Conservation (phyloP, 2,329 filamentous ascomycete genomes). For the Parasarocladium wereldwijsianum region DNA sequence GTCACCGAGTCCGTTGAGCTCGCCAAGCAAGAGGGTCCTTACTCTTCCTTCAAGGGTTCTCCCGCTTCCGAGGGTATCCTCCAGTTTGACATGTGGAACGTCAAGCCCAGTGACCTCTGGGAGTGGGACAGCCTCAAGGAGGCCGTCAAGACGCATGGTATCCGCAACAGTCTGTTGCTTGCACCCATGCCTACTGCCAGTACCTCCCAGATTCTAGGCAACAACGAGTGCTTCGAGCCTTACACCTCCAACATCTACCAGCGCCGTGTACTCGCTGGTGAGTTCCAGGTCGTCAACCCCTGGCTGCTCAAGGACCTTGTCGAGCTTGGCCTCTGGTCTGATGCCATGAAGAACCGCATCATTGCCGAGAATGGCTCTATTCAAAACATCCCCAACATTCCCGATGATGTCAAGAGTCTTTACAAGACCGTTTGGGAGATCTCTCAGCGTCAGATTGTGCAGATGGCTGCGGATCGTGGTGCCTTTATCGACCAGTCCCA, state of each 20-base stretch:
- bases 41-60: conserved; percentile 83
- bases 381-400: conserved; percentile 94
- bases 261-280: conserved; percentile 89
- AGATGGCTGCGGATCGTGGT: conserved; percentile 97
- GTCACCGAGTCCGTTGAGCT: conserved; percentile 80
- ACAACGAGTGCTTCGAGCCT: conserved; percentile 99
- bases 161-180: conserved; percentile 88
- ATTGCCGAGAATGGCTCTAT: conserved; percentile 93
- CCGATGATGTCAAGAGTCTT: conserved; percentile 83
- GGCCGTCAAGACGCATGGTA: conserved; percentile 81
- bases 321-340: conserved; percentile 94
- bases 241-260: conserved; percentile 99
- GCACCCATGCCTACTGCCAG: conserved; percentile 97
- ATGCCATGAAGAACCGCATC: conserved; percentile 99
- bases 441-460: conserved; percentile 83
- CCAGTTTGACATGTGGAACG: conserved; percentile 97
- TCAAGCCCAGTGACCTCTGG: conserved; percentile 88
- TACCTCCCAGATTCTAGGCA: conserved; percentile 93
- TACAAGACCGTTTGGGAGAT: conserved; percentile 99
- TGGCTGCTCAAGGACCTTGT: conserved; percentile 98
- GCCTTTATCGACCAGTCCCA: conserved; percentile 99
- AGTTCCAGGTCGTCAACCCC: conserved; percentile 99
- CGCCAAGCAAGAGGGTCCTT: conserved; percentile 69
- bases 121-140: conserved; percentile 85
- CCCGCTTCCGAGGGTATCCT: conserved; percentile 91